These are phyloP conservation scores for Moniliophthora roreri DNA, from an alignment of 1,284 basidiomycete species.

Conservation along the genomic window DNA sequence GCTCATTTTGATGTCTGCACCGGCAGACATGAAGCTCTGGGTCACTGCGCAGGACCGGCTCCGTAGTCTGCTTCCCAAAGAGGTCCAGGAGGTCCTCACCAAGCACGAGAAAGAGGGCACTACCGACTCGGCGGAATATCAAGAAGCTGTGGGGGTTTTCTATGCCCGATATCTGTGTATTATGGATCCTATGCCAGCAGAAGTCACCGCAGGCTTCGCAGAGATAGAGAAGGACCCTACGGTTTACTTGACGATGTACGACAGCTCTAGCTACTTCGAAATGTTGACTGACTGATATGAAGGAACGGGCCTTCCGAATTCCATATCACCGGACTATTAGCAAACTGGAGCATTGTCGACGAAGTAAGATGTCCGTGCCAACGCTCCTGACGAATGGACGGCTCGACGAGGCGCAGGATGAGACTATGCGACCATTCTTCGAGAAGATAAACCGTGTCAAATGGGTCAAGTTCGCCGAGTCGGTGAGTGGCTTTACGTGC, in stretches of 20 bases:
- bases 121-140: slow-evolving; percentile 43
- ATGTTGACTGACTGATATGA: not conserved
- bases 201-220: slow-evolving; percentile 29
- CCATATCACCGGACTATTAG: slow-evolving; percentile 45
- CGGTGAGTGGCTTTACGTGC: slow-evolving; percentile 34
- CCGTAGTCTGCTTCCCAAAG: slow-evolving; percentile 37
- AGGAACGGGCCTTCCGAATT: slow-evolving; percentile 58
- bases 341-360: slow-evolving; percentile 46
- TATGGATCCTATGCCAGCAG: slow-evolving; percentile 42
- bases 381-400: slow-evolving; percentile 53
- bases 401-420: slow-evolving; percentile 51
- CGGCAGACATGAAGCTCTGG: slow-evolving; percentile 41
- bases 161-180: slow-evolving; percentile 45
- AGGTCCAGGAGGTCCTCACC: slow-evolving; percentile 40
- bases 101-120: slow-evolving; percentile 50
- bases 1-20: slow-evolving; percentile 38
- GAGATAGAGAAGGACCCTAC: slow-evolving; percentile 44
- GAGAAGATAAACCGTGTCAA: slow-evolving; percentile 40
- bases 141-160: slow-evolving; percentile 42
- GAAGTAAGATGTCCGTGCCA: slow-evolving; percentile 44
- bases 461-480: slow-evolving; percentile 47
- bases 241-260: slow-evolving; percentile 3
- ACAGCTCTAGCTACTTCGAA: not conserved
- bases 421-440: slow-evolving; percentile 44
- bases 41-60: slow-evolving; percentile 32